phyloP scores from a whole-genome alignment of 202 grass and related monocot species.

The Panicum hallii region DNA sequence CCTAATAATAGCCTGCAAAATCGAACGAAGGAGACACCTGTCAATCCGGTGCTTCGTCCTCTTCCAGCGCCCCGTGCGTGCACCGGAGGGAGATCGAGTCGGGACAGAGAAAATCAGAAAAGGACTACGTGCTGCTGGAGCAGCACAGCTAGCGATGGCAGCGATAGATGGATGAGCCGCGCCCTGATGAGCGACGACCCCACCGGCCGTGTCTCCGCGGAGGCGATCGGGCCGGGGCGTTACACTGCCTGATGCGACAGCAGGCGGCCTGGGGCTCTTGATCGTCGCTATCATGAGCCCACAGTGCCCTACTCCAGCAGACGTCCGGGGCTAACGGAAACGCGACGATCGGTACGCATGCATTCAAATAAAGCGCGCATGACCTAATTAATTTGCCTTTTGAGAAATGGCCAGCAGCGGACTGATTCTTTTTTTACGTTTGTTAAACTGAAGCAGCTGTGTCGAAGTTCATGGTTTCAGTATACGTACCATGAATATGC shows the following conservation, averaged over 20 bases:
- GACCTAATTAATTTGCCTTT: neutral
- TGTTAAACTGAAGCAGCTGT: neutral
- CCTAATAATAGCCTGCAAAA: neutral
- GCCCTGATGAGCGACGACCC: neutral
- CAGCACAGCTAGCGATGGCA: neutral
- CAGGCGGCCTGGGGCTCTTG: neutral
- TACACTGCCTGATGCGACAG: too few relatives aligned
- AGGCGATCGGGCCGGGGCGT: too few relatives aligned
- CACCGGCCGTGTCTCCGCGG: too few relatives aligned
- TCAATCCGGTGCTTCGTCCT: too few relatives aligned
- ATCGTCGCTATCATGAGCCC: constrained; percentile 32
- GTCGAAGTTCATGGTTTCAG: neutral
- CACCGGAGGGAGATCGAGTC: neutral
- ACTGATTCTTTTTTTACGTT: neutral
- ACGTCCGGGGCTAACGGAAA: neutral
- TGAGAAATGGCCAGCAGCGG: neutral
- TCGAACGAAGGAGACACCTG: neutral
- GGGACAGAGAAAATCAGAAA: neutral
- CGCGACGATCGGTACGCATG: neutral
- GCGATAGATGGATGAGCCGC: neutral
- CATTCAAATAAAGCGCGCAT: neutral
- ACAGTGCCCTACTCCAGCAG: constrained; percentile 38
- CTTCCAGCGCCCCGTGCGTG: neutral
- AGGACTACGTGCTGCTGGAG: neutral
- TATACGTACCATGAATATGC: neutral